Evolutionary conservation across 257 asterid genomes (phyloP).

Genomic region (Solanum okadae): DNA sequence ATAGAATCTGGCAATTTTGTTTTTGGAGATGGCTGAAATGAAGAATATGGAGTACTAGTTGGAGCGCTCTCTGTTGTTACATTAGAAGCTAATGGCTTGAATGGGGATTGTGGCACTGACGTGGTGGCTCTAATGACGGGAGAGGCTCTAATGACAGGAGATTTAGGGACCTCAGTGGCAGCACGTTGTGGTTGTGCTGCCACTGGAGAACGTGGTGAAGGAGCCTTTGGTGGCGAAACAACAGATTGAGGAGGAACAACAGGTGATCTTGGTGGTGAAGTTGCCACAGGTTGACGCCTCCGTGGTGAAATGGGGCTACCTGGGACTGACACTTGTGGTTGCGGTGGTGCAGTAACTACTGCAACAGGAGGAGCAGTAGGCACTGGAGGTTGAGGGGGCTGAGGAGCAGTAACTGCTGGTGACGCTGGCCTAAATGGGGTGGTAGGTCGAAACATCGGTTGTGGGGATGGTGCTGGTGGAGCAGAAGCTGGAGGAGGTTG

Average conservation of each 20-base stretch:
- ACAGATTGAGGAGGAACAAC: not conserved
- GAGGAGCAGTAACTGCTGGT: not conserved
- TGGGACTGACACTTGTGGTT: not conserved
- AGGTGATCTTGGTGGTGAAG: not conserved
- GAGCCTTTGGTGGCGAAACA: not conserved
- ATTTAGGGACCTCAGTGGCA: not conserved
- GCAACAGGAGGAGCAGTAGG: not conserved
- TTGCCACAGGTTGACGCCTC: not conserved
- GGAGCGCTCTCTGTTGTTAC: not conserved
- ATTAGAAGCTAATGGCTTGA: not conserved
- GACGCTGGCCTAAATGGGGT: not conserved
- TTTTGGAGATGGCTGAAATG: not conserved
- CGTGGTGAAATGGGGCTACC: not conserved
- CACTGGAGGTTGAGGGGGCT: conserved; percentile 1
- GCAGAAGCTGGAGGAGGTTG: conserved; percentile 1
- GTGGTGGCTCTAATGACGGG: not conserved
- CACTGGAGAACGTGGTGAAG: not conserved
- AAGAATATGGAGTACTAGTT: not conserved
- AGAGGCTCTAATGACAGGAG: not conserved
- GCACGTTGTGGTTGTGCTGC: not conserved
- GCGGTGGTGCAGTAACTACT: not conserved
- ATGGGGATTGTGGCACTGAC: not conserved
- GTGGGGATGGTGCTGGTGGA: conserved; percentile 1
- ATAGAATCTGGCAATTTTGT: not conserved
- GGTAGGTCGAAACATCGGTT: not conserved